Base-by-base conservation (phyloP, 2,329 filamentous ascomycete species). In the Diatrype stigma region DNA sequence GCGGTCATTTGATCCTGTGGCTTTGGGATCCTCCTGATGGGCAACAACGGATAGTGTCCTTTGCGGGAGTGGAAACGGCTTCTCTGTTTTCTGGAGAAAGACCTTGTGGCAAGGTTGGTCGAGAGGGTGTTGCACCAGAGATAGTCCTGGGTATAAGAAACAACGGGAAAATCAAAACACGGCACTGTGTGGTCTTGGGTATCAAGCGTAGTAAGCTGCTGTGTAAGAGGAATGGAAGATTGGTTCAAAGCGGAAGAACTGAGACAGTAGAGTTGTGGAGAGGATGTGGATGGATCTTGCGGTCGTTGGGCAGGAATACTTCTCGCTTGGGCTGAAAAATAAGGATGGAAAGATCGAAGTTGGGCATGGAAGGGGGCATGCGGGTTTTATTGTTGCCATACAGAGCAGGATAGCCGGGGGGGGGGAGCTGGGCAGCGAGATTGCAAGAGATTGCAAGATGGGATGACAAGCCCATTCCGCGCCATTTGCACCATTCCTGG, bases 1-100 rank as follows among this genome's bases (percentile, higher is more conserved):
- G 73, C 68, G 71, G 75, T 74, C 75, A 78, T 78, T n/a, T 67
- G 67, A 72, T 67, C 73, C 71, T 72, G 63, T 62, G 68, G 57
- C 60, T 60, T 61, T 56, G 50, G 55, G 60, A 73, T 70, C 74
- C 71, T 74, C 64, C 65, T 72, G 70, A 60, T 63, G 63, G 60
- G 62, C 51, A 52, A 62, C 51, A 52, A 52, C 49, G 47, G 51
- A 42, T 32, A 45, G 47, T 51, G 52, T 60, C 58, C 58, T 59
- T n/a, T n/a, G n/a, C 56, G 55, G 60, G 61, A 56, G 54, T 57
- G 61, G 61, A 60, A 60, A 57, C 62, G 62, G 56, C 42, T 61
- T 59, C 62, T 64, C 59, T 56, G 57, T 23, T 44, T 21, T 44
- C 51, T 52, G 50, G 50, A 49, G 55, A 55, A n/a, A 53, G 42